Evolutionary conservation across 1,284 basidiomycete species (phyloP), one percentile per base, ranked within the genome.

Genomic region (Leucoagaricus sp.): DNA sequence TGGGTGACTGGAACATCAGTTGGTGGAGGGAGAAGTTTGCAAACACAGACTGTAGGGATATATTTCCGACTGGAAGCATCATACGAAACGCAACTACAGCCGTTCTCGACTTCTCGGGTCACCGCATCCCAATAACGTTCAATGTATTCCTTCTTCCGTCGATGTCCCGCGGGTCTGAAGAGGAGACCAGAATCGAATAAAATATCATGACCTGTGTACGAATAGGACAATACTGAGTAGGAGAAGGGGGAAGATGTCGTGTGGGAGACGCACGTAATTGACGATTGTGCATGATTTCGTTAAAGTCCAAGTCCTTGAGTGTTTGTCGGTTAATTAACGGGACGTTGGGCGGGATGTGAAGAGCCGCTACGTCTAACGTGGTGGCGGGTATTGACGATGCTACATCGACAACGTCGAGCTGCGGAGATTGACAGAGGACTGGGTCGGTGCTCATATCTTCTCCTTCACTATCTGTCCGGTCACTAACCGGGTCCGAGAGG

Each of bases 81-180:
- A 65, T 93, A 88, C 25, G 91, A 85, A 49, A 90, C 82, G 71
- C 93, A 96, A 1, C 92, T 93, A 73, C 94, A 97, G 0, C 90
- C 90, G 0, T 74, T 75, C 65, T 91, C 83, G 45, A 96, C 77
- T 75, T 97, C 94, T 47, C 84, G 84, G 17, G 82, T 78, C 55
- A 97, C 79, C 34, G 93, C 89, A 47, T 78, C 76, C 94, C 94
- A 97, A 69, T 96, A 97, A 60, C 83, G 84, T 63, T 95, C 91
- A 0, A 86, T 82, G 25, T 85, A 77, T 51, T 89, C 85, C 38
- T 86, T 86, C 70, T 94, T 93, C 58, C 86, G 83, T 40, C 86
- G 82, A 60, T 85, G 85, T 19, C 81, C 79, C 0, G 85, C 85
- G 8, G 89, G 84, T 58, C 89, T 82, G 69, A 90, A 90, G 68